Evolutionary conservation across 139 green algal genomes (phyloP).

Genomic region (Coelastrella sp.): DNA sequence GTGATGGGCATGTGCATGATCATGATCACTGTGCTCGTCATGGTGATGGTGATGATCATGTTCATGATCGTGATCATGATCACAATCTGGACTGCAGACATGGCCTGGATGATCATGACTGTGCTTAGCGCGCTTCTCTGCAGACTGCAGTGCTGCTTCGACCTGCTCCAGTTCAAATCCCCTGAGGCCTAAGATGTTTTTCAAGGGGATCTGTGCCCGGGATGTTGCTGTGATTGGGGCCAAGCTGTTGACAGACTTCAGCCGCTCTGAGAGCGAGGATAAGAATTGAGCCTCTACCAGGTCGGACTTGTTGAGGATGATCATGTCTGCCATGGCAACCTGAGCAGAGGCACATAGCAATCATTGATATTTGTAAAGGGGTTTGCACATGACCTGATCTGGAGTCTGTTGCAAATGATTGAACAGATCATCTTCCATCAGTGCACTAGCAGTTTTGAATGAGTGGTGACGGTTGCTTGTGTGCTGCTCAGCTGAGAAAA

Average conservation of each 20-base stretch:
- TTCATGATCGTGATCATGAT: constrained; percentile 48
- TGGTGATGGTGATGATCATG: background rate
- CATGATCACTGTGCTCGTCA: background rate
- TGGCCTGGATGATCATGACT: constrained; percentile 34
- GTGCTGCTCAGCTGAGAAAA: too few species aligned
- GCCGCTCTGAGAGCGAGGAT: constrained; percentile 66
- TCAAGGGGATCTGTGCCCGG: constrained; percentile 70
- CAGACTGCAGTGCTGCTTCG: constrained; percentile 57
- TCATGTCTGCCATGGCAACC: constrained; percentile 91
- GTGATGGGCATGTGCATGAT: constrained; percentile 14
- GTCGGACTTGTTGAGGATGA: constrained; percentile 97
- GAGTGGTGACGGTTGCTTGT: too few species aligned
- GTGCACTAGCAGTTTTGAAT: too few species aligned
- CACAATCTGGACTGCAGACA: constrained; percentile 42
- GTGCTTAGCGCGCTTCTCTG: constrained; percentile 37
- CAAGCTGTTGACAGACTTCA: constrained; percentile 90
- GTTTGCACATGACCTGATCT: too few species aligned
- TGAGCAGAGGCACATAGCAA: background rate
- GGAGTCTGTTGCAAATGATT: too few species aligned
- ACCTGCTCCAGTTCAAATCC: constrained; percentile 95
- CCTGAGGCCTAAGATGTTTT: constrained; percentile 94
- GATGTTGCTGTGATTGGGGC: constrained; percentile 69
- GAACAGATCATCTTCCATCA: too few species aligned
- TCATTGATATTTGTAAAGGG: background rate
- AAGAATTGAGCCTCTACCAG: constrained; percentile 66